phyloP scores from a whole-genome alignment of 1,284 basidiomycete genomes.

The Ustilago cynodontis region DNA sequence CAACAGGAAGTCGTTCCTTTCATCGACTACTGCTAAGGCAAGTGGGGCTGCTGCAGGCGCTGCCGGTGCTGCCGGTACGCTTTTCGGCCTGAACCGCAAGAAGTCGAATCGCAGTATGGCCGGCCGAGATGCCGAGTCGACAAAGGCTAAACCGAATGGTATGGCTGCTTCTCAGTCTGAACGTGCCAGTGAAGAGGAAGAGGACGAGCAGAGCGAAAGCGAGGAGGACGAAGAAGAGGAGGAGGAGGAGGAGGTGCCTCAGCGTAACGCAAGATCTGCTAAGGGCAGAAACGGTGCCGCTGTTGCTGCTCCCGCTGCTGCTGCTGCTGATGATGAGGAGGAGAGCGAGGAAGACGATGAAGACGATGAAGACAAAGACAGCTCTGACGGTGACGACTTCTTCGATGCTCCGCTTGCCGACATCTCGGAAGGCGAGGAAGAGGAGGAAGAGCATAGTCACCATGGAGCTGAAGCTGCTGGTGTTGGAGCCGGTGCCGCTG shows the following conservation, averaged over 20 bases:
- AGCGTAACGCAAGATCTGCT: slow-evolving; percentile 14
- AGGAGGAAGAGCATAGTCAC: slow-evolving; percentile 40
- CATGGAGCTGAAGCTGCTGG: slow-evolving; percentile 15
- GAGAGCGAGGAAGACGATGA: slow-evolving; percentile 17
- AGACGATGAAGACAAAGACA: slow-evolving; percentile 27
- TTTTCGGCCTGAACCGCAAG: slow-evolving; percentile 26
- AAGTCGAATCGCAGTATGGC: slow-evolving; percentile 36
- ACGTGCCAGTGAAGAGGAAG: slow-evolving; percentile 14
- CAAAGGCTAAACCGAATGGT: slow-evolving; percentile 1
- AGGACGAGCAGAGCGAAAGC: slow-evolving; percentile 10
- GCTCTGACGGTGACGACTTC: slow-evolving; percentile 54
- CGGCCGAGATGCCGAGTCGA: slow-evolving; percentile 10
- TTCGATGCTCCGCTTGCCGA: slow-evolving; percentile 62
- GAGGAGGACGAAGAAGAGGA: slow-evolving; percentile 21
- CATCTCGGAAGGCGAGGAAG: slow-evolving; percentile 60
- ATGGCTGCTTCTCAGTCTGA: slow-evolving; percentile 15
- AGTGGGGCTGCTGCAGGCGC: slow-evolving; percentile 24
- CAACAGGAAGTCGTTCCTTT: slow-evolving; percentile 20
- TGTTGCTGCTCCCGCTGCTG: slow-evolving; percentile 17
- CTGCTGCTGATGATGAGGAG: slow-evolving; percentile 19
- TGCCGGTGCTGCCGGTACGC: slow-evolving; percentile 27
- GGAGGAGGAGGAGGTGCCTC: slow-evolving; percentile 21
- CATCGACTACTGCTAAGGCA: slow-evolving; percentile 37
- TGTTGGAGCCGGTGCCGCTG: slow-evolving; percentile 11
- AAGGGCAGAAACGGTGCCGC: slow-evolving; percentile 27